phyloP scores from a whole-genome alignment of 331 rosid genomes.

The Acacia pycnantha region DNA sequence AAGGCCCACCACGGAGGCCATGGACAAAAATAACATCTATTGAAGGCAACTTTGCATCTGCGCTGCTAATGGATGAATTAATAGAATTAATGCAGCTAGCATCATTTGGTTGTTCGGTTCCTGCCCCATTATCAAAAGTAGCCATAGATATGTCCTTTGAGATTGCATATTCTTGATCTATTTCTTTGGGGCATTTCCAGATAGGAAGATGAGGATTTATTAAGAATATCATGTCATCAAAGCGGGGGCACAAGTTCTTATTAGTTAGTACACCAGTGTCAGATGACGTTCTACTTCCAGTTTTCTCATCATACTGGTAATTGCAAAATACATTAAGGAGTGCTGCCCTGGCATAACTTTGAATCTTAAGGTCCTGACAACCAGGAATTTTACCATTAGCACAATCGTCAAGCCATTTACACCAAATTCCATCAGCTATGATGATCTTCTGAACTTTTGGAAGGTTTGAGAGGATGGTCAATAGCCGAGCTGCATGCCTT shows the following conservation, averaged over 20 bases:
- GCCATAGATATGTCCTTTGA: slow-evolving; percentile 23
- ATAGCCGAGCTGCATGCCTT: slow-evolving; percentile 66
- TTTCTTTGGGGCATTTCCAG: slow-evolving; percentile 54
- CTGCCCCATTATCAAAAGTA: slow-evolving; percentile 31
- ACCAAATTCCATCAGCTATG: slow-evolving; percentile 42
- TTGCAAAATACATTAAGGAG: slow-evolving; percentile 50
- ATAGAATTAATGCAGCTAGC: slow-evolving; percentile 26
- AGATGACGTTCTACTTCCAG: slow-evolving; percentile 25
- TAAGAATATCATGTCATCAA: slow-evolving; percentile 54
- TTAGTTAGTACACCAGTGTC: slow-evolving; percentile 23
- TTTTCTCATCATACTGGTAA: slow-evolving; percentile 25
- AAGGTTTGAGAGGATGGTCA: slow-evolving; percentile 60
- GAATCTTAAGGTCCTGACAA: slow-evolving; percentile 61
- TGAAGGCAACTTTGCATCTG: slow-evolving; percentile 34
- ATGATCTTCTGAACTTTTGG: slow-evolving; percentile 57
- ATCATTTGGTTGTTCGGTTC: slow-evolving; percentile 21
- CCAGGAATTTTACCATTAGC: slow-evolving; percentile 62
- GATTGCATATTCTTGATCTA: slow-evolving; percentile 20
- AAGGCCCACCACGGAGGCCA: slow-evolving; percentile 76
- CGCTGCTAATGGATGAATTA: slow-evolving; percentile 25
- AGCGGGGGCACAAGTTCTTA: slow-evolving; percentile 49
- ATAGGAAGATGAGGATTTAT: slow-evolving; percentile 64
- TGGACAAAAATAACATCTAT: slow-evolving; percentile 67
- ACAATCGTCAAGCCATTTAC: slow-evolving; percentile 69
- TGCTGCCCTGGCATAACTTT: slow-evolving; percentile 66